Conservation (phyloP, 495 filamentous ascomycete genomes). For the Aspergillus kassunensis region DNA sequence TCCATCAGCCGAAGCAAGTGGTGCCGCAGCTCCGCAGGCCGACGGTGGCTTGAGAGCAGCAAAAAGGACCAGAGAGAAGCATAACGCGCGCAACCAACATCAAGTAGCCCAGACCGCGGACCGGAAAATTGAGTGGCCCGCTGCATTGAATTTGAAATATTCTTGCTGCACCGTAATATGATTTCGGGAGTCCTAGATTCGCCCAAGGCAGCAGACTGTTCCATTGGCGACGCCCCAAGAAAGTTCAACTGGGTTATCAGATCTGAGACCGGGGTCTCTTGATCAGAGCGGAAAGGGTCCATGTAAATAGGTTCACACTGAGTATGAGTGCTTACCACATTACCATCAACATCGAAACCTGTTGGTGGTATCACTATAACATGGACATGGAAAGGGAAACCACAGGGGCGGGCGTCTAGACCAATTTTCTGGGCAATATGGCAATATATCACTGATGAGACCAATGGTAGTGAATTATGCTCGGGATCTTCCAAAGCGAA, state of each 20-base stretch:
- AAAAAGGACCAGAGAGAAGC: slow-evolving; percentile 75
- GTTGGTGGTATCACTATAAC: slow-evolving; percentile 60
- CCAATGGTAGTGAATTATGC: slow-evolving; percentile 73
- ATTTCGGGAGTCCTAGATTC: slow-evolving; percentile 60
- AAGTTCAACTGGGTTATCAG: slow-evolving; percentile 58
- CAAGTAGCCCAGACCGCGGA: slow-evolving; percentile 26
- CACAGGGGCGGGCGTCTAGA: slow-evolving; percentile 67
- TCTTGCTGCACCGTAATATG: slow-evolving; percentile 71
- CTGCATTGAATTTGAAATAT: slow-evolving; percentile 65
- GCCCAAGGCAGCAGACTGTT: slow-evolving; percentile 54
- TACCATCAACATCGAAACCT: slow-evolving; percentile 61
- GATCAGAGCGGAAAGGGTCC: slow-evolving; percentile 71
- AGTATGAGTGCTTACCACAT: slow-evolving; percentile 41
- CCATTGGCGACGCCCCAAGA: slow-evolving; percentile 53
- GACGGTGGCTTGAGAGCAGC: slow-evolving; percentile 48
- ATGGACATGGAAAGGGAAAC: slow-evolving; percentile 76
- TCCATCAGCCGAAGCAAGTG: slow-evolving; percentile 65
- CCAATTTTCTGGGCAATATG: slow-evolving; percentile 61
- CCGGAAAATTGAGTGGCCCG: slow-evolving; percentile 27
- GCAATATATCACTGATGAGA: slow-evolving; percentile 72
- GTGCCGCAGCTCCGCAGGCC: slow-evolving; percentile 52
- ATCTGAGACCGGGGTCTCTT: slow-evolving; percentile 57
- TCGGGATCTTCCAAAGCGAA: slow-evolving; percentile 54
- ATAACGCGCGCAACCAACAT: slow-evolving; percentile 69
- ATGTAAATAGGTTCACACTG: slow-evolving; percentile 64